Base-by-base conservation (phyloP, 805 yeast species). In the Candida pseudoglaebosa region DNA sequence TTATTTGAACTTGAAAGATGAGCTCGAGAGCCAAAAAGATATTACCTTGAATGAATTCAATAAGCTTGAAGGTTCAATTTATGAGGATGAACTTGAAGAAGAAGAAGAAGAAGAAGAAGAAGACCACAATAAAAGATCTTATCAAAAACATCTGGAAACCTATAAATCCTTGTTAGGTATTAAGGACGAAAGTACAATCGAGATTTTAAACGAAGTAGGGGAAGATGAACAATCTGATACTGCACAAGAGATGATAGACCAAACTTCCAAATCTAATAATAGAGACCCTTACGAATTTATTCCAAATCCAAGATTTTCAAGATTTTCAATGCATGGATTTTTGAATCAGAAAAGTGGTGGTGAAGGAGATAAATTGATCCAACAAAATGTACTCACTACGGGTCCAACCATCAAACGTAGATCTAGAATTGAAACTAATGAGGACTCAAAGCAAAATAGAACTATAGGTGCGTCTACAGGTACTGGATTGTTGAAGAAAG, bases 291-390 rank as follows among this genome's bases (percentile, higher is more conserved):
- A 31, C 28, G 56, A 44, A 6, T 50, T 63, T 37, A 61, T 66
- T 26, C 74, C 74, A 5, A 68, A 69, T 37, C 73, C 73, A 8
- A 49, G 67, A 24, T 69, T 69, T 39, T 69, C 74, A 0, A 54
- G 63, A 26, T 56, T 69, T 37, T 67, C 74, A 0, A 65, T 69
- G 48, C 65, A 66, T 36, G 71, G 68, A 2, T 48, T 67, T 18
- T 44, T 57, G 40, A 45, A 50, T 37, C 43, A 45, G 18, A 28
- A 40, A 12, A 32, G 44, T 4, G 39, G 39, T 31, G 47, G 32
- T 17, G 45, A 36, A 18, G 47, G 47, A 14, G 46, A 45, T 28
- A 28, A 21, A 22, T 32, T 24, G 35, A 39, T 28, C 9, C 34
- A 21, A 41, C 31, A 28, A 39, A 40, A n/a, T 26, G 32, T 21